phyloP scores from a whole-genome alignment of 257 asterid genomes.

The Euphrasia confusa region DNA sequence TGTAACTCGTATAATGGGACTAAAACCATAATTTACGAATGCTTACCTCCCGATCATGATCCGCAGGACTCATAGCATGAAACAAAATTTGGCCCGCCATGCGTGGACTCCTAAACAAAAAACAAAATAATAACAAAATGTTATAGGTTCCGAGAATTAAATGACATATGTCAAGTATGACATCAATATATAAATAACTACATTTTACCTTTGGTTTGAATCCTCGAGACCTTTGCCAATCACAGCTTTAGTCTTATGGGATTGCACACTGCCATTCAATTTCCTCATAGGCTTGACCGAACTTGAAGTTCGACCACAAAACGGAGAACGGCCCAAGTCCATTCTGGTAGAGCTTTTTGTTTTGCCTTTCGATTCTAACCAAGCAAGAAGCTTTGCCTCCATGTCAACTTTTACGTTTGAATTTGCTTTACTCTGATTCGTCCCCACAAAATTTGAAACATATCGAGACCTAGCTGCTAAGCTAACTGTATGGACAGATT shows the following conservation, averaged over 20 bases:
- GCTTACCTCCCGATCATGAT: conserved; percentile 36
- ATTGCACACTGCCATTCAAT: conserved; percentile 28
- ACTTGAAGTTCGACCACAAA: conserved; percentile 49
- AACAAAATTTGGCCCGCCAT: conserved; percentile 44
- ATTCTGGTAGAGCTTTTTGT: conserved; percentile 47
- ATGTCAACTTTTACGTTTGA: conserved; percentile 61
- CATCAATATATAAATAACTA: conserved; percentile 1
- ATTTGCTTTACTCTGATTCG: conserved; percentile 43
- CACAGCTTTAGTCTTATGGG: conserved; percentile 34
- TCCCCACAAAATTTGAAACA: conserved; percentile 43
- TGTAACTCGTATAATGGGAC: not conserved
- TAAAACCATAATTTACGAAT: not conserved
- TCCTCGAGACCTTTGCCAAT: conserved; percentile 30
- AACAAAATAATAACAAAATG: not conserved
- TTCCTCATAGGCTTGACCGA: conserved; percentile 39
- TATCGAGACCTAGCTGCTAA: conserved; percentile 92
- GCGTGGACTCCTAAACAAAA: conserved; percentile 38
- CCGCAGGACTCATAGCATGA: conserved; percentile 27
- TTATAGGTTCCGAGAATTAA: conserved; percentile 22
- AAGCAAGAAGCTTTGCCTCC: conserved; percentile 78
- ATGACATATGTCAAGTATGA: not conserved
- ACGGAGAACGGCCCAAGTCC: conserved; percentile 41
- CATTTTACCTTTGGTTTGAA: conserved; percentile 43
- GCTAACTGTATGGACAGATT: conserved; percentile 83
- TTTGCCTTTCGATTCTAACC: conserved; percentile 92